These are phyloP conservation scores for Sarocladium kiliense DNA, from an alignment of 2,329 filamentous ascomycete genomes.

Conservation along the genomic window DNA sequence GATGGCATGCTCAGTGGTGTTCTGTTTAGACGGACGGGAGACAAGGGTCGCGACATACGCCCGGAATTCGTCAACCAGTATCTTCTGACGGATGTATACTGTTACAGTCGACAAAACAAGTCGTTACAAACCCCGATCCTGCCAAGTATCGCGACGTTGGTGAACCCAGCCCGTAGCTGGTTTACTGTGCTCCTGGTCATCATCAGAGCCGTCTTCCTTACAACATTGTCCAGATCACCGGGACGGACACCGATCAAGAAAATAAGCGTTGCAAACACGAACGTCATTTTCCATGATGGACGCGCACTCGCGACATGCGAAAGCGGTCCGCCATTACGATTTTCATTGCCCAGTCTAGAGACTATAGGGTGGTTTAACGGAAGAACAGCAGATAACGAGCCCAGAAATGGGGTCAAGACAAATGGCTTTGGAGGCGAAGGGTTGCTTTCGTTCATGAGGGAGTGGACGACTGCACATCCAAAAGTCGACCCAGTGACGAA, in stretches of 20 bases:
- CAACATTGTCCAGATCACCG: slow-evolving; percentile 52
- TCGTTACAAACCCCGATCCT: slow-evolving; percentile 51
- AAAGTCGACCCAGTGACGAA: slow-evolving; percentile 59
- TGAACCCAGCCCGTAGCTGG: slow-evolving; percentile 51
- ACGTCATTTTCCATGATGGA: slow-evolving; percentile 62
- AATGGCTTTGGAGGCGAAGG: slow-evolving; percentile 50
- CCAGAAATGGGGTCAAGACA: slow-evolving; percentile 15
- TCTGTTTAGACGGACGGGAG: slow-evolving; percentile 41
- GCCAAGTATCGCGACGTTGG: slow-evolving; percentile 62
- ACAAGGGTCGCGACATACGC: slow-evolving; percentile 33
- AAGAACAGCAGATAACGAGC: slow-evolving; percentile 45
- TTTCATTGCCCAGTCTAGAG: slow-evolving; percentile 57
- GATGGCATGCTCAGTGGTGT: slow-evolving; percentile 71
- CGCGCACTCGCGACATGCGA: slow-evolving; percentile 65
- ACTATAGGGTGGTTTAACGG: slow-evolving; percentile 70
- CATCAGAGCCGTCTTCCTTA: slow-evolving; percentile 51
- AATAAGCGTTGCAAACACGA: slow-evolving; percentile 68
- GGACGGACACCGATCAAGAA: slow-evolving; percentile 57
- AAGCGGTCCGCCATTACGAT: slow-evolving; percentile 63
- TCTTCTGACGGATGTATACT: slow-evolving; percentile 60
- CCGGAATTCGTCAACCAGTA: slow-evolving; percentile 67
- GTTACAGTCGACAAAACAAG: slow-evolving; percentile 44
- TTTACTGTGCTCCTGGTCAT: slow-evolving; percentile 45
- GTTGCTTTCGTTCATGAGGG: slow-evolving; percentile 56
- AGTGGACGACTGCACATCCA: slow-evolving; percentile 68